phyloP scores from a whole-genome alignment of 768 basidiomycete species.

The Suillus variegatus region DNA sequence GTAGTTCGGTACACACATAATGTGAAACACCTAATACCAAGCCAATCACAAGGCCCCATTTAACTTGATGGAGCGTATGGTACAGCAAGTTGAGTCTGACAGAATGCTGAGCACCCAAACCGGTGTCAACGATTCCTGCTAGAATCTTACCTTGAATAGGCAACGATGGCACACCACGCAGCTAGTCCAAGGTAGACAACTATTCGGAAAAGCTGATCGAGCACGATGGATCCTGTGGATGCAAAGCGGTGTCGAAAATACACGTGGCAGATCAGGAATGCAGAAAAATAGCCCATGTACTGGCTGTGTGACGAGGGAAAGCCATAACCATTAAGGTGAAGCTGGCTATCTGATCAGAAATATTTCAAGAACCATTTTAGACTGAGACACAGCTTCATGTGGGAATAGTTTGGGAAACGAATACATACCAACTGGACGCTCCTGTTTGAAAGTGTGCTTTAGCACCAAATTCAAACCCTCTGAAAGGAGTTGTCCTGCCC shows the following conservation, averaged over 20 bases:
- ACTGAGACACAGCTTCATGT: not conserved
- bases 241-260: conserved; percentile 67
- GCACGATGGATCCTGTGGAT: conserved; percentile 46
- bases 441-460: conserved; percentile 68
- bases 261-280: conserved; percentile 75
- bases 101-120: not conserved
- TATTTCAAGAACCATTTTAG: conserved; percentile 8
- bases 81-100: conserved; percentile 70
- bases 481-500: conserved; percentile 74
- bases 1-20: conserved; percentile 58
- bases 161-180: conserved; percentile 63
- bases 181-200: conserved; percentile 51
- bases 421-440: conserved; percentile 62
- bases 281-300: conserved; percentile 85
- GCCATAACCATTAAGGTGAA: conserved; percentile 63
- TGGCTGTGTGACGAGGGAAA: conserved; percentile 91
- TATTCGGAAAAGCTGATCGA: conserved; percentile 55
- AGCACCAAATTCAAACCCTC: conserved; percentile 71
- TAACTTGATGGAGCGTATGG: conserved; percentile 69
- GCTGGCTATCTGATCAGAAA: conserved; percentile 14
- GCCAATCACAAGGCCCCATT: conserved; percentile 76
- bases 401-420: not conserved
- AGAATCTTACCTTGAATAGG: conserved; percentile 72
- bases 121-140: not conserved
- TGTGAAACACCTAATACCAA: conserved; percentile 49